Conservation (phyloP, 2,329 filamentous ascomycete species). For the Trichoderma semiorbis region DNA sequence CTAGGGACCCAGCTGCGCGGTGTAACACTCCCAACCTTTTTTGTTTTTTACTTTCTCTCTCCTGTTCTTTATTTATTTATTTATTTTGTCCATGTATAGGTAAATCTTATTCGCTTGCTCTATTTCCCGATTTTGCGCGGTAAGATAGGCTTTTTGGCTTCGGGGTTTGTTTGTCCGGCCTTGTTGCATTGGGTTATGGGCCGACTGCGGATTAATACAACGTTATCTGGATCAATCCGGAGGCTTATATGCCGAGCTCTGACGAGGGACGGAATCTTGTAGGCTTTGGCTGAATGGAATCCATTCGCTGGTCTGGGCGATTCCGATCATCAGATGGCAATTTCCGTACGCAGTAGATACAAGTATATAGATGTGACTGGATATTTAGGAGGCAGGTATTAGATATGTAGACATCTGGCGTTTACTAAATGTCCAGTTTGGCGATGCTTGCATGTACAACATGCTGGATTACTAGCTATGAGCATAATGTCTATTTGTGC, state of each 20-base stretch:
- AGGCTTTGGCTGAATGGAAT: background rate
- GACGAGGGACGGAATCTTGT: background rate
- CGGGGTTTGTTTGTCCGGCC: background rate
- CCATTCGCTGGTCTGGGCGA: background rate
- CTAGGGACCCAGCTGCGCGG: background rate
- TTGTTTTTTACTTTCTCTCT: background rate
- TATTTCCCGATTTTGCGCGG: background rate
- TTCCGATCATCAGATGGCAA: background rate
- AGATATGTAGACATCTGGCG: background rate
- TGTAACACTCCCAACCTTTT: background rate
- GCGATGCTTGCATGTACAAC: background rate
- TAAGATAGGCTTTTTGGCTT: background rate
- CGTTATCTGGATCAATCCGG: background rate
- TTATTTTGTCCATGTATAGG: background rate
- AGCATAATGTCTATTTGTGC: background rate
- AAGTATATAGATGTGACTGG: too few relatives aligned
- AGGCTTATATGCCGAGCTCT: background rate
- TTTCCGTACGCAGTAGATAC: background rate
- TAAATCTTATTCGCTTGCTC: background rate
- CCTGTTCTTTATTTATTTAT: background rate
- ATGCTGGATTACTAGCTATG: background rate
- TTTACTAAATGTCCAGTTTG: background rate
- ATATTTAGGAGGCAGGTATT: background rate
- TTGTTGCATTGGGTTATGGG: background rate
- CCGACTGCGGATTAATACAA: background rate